Base-by-base conservation (phyloP, 495 filamentous ascomycete species). In the Viridothelium virens region DNA sequence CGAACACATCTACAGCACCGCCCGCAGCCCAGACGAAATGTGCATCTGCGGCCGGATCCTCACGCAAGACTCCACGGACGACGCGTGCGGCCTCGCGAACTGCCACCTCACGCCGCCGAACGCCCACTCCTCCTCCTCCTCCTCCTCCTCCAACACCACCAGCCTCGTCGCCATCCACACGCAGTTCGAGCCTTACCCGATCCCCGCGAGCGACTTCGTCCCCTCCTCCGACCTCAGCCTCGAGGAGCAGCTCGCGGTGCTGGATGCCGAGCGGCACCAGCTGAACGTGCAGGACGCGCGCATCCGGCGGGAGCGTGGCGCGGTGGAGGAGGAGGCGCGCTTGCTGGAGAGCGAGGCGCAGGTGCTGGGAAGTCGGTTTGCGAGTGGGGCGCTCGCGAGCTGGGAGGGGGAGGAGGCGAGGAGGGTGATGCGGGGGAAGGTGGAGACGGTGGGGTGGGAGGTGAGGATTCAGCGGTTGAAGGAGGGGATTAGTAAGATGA, bases 1-100 rank as follows among this genome's bases (percentile, higher is more conserved):
- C 11, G 31, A 59, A 36, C 2, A 7, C 31, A 36, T 59, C 18
- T 59, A 59, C 31, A 31, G 53, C 31, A 59, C 3, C 3, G 5
- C 7, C 10, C 3, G 36, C 25, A 59, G 14, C 31, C 53, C 53
- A 5, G 25, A 36, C 6, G 53, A 59, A 36, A 59, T 59, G 31
- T 59, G 53, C 31, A 10, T 59, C 31, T 59, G 53, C 18, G 53
- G 53, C 5, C 53, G 53, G 25, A 34, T 59, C 14, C 25, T 6
- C n/a, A 59, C 53, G 5, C 53, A 59, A 36, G 53, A 59, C 53
- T 59, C 25, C 53, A 59, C 53, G 2, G 31, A 59, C 31, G 53
- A 5, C 6, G 5, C 14, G 5, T 59, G 53, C 31, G 53, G 36
- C 7, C 10, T 25, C 25, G 25, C 25, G 25, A 25, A 25, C 25